Percentiles rank a stretch among this genome's conserved stretches.
Conservation (phyloP, 768 basidiomycete species). For the Trametopsis cervina region DNA sequence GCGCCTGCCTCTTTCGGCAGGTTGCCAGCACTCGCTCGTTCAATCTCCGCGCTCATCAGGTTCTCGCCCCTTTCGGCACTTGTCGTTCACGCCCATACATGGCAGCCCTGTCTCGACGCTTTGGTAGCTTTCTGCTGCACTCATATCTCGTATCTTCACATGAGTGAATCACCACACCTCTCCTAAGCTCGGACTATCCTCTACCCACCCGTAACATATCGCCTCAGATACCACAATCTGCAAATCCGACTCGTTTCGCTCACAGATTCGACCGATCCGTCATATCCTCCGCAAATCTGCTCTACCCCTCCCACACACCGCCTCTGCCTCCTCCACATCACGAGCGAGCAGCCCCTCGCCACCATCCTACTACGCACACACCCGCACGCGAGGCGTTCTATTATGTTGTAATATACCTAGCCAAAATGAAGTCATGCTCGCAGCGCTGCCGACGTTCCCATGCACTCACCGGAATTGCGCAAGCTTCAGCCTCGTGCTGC, state of each 20-base stretch:
- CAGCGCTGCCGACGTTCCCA: background rate
- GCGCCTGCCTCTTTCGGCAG: slow-evolving; percentile 1
- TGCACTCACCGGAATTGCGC: slow-evolving; percentile 22
- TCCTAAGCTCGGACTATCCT: slow-evolving; percentile 11
- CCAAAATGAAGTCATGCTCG: slow-evolving; percentile 2
- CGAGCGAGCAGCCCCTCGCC: background rate
- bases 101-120: slow-evolving; percentile 2
- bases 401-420: slow-evolving; percentile 2
- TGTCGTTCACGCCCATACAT: slow-evolving; percentile 9
- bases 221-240: slow-evolving; percentile 7
- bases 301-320: background rate
- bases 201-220: slow-evolving; percentile 2
- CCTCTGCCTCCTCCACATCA: background rate
- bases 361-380: background rate
- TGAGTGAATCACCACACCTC: no score
- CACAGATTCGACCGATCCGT: slow-evolving; percentile 13
- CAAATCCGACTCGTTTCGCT: slow-evolving; percentile 7
- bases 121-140: slow-evolving; percentile 13
- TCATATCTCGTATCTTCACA: slow-evolving; percentile 12
- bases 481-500: slow-evolving; percentile 13
- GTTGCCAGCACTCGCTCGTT: background rate
- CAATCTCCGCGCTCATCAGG: slow-evolving; percentile 10
- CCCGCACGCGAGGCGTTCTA: background rate
- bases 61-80: slow-evolving; percentile 12
- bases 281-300: slow-evolving; percentile 1